These are phyloP conservation scores for Gnetum montanum DNA, from an alignment of 75 land plant species.

Conservation along the genomic window DNA sequence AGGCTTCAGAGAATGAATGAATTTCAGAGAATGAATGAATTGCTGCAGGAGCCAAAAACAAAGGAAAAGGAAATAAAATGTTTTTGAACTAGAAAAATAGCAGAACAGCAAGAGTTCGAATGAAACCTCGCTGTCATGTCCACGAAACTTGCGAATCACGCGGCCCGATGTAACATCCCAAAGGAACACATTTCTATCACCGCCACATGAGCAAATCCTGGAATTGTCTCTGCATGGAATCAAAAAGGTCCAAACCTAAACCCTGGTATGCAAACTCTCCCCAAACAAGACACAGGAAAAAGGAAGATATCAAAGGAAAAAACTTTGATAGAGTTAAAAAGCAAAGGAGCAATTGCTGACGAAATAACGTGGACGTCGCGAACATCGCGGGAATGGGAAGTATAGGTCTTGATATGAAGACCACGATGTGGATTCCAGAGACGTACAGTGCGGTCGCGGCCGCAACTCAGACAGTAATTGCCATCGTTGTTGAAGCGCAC, in stretches of 20 bases:
- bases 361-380: slow-evolving; percentile 88
- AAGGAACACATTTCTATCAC: slow-evolving; percentile 84
- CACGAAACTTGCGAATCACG: slow-evolving; percentile 92
- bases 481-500: slow-evolving; percentile 91
- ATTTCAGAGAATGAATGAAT: too few species aligned
- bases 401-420: slow-evolving; percentile 85
- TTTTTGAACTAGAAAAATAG: too few species aligned
- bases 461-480: slow-evolving; percentile 92
- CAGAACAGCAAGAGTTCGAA: too few species aligned
- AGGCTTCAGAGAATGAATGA: too few species aligned
- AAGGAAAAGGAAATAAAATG: too few species aligned
- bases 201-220: slow-evolving; percentile 86
- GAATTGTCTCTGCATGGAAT: slow-evolving; percentile 64
- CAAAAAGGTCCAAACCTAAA: neutral
- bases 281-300: neutral
- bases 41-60: too few species aligned
- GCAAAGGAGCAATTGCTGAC: slow-evolving; percentile 31
- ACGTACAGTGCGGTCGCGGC: slow-evolving; percentile 88
- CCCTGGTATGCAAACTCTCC: neutral
- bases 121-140: slow-evolving; percentile 95
- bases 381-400: slow-evolving; percentile 90
- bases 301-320: neutral
- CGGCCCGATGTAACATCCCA: slow-evolving; percentile 96
- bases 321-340: neutral
- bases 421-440: slow-evolving; percentile 95